These are phyloP conservation scores for Metschnikowia borealis DNA, from an alignment of 805 yeast species.

Conservation along the genomic window DNA sequence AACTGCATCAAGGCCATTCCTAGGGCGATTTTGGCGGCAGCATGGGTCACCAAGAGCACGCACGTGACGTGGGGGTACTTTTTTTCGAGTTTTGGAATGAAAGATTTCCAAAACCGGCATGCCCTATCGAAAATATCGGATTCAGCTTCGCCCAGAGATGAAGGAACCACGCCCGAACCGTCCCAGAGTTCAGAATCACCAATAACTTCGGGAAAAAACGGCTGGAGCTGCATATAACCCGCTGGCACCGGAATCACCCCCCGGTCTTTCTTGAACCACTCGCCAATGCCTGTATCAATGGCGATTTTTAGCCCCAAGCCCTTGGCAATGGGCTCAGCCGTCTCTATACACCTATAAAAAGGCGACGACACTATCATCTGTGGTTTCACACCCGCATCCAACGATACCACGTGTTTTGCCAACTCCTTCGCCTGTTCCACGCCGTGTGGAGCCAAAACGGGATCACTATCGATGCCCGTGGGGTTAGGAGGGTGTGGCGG, in stretches of 20 bases:
- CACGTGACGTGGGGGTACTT: constrained; percentile 58
- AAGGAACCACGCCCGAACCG: constrained; percentile 56
- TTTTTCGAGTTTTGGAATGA: constrained; percentile 55
- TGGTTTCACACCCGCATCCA: constrained; percentile 55
- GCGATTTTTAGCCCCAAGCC: constrained; percentile 53
- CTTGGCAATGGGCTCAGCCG: constrained; percentile 67
- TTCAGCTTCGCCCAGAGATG: constrained; percentile 68
- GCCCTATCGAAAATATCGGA: constrained; percentile 66
- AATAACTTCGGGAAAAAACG: constrained; percentile 45
- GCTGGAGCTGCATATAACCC: constrained; percentile 40
- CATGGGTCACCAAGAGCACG: constrained; percentile 81
- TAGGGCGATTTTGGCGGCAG: constrained; percentile 85
- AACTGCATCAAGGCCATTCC: constrained; percentile 71
- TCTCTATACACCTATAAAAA: constrained; percentile 84
- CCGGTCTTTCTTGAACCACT: constrained; percentile 81
- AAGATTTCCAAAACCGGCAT: constrained; percentile 45
- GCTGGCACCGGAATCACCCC: constrained; percentile 70
- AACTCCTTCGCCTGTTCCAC: constrained; percentile 81
- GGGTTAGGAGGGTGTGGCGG: constrained; percentile 76
- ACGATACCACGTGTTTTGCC: constrained; percentile 49
- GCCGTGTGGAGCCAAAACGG: constrained; percentile 84
- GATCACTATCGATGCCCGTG: constrained; percentile 88
- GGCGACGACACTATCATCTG: constrained; percentile 76
- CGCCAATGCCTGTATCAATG: constrained; percentile 84
- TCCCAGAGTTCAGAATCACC: constrained; percentile 32